Conservation (phyloP, 2,329 filamentous ascomycete genomes). For the Colletotrichum salicis region DNA sequence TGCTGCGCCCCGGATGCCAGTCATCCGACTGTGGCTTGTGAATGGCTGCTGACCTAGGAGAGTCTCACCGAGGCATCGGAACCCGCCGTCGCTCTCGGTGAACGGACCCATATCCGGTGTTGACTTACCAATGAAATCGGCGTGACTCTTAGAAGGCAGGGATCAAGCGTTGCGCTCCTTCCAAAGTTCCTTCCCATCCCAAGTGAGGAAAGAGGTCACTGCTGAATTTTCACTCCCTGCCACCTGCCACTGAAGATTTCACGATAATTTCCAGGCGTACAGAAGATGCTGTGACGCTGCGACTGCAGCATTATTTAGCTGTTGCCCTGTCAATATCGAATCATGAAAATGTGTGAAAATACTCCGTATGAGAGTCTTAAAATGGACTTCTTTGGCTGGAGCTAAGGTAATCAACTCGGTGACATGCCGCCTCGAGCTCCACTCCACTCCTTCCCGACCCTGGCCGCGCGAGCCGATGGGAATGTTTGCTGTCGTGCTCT, state of each 20-base stretch:
- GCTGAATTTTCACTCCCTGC: constrained; percentile 19
- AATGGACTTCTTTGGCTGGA: too few relatives aligned
- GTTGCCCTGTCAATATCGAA: background rate
- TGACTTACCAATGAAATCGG: background rate
- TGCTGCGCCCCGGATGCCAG: constrained; percentile 26
- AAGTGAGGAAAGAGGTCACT: background rate
- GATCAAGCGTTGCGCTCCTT: background rate
- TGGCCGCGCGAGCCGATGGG: background rate
- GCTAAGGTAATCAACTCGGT: too few relatives aligned
- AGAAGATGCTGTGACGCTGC: background rate
- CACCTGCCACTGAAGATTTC: background rate
- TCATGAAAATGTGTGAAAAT: background rate
- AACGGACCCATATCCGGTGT: rapidly evolving
- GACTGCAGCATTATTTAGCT: background rate
- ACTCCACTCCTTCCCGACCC: background rate
- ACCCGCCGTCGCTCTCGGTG: constrained; percentile 3
- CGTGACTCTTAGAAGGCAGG: background rate
- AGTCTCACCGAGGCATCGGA: constrained; percentile 4
- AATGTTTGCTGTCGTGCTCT: background rate
- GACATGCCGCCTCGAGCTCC: background rate
- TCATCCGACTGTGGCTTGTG: background rate
- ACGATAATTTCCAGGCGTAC: constrained; percentile 26
- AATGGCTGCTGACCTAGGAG: constrained; percentile 14
- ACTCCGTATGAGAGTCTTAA: too few relatives aligned
- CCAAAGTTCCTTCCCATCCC: constrained; percentile 10